These are phyloP conservation scores for Gelatoporia subvermispora DNA, from an alignment of 768 basidiomycete species.

Conservation along the genomic window DNA sequence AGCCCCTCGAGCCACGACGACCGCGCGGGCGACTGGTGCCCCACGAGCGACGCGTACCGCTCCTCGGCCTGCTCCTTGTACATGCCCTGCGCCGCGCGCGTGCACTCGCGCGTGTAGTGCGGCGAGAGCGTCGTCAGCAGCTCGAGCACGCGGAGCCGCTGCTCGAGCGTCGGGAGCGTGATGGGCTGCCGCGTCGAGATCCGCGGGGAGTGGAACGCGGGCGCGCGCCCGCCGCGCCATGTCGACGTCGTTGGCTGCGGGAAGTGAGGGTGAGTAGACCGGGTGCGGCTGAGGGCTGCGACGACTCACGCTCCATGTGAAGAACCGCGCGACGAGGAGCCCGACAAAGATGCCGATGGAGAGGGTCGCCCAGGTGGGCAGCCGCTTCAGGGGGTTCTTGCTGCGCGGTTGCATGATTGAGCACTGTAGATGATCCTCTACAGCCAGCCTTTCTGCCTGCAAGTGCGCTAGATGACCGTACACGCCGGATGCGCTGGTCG, in stretches of 20 bases:
- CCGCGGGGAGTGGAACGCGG: conserved; percentile 41
- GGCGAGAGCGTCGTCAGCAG: conserved; percentile 83
- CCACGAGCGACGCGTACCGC: conserved; percentile 81
- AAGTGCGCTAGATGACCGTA: too few species aligned
- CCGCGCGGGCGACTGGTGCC: conserved; percentile 57
- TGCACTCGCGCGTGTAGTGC: conserved; percentile 92
- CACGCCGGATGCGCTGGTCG: too few species aligned
- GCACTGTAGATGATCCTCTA: too few species aligned
- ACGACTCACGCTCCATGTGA: conserved; percentile 18
- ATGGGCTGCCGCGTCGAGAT: conserved; percentile 51
- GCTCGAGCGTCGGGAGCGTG: conserved; percentile 73
- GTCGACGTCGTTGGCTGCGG: conserved; percentile 26
- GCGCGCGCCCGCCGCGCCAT: conserved; percentile 54
- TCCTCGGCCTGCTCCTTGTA: conserved; percentile 83
- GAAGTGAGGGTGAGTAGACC: conserved; percentile 20
- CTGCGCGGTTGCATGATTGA: conserved; percentile 21
- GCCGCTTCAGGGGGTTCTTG: conserved; percentile 19
- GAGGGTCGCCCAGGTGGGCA: conserved; percentile 26
- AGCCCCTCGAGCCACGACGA: conserved; percentile 58
- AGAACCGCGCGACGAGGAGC: conserved; percentile 20
- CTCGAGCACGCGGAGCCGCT: conserved; percentile 81
- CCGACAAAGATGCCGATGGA: conserved; percentile 24
- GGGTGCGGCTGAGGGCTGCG: conserved; percentile 41
- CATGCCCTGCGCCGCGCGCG: conserved; percentile 73
- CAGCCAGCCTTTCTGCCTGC: too few species aligned